Evolutionary conservation across 2,329 filamentous ascomycete genomes (phyloP), one percentile per base, ranked within the genome.

Genomic region (Grosmannia clavigera): DNA sequence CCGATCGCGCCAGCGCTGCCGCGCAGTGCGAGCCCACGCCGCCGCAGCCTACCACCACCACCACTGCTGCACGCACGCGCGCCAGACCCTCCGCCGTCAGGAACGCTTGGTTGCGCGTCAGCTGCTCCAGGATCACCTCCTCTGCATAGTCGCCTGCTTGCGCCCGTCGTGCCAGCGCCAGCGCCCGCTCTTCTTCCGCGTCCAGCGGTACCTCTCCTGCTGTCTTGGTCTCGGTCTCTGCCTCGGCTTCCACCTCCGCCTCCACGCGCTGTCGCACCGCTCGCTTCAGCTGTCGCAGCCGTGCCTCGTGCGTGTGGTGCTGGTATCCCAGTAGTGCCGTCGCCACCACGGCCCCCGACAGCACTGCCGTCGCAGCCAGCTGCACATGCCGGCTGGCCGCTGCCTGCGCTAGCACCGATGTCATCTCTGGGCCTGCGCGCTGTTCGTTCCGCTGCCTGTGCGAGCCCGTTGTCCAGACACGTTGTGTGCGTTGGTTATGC

Each of bases 11-110:
- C 35, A 99, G 83, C 3, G 94, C 86, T 1, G 92, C 86, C 5
- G 87, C 83, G 63, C 90, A 92, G 75, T 99, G 95, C 7, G 91
- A 96, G 54, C 94, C 94, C 5, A 99, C 94, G 51, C 94, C 94
- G 64, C 94, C 94, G 66, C 91, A 92, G 4, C 94, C 94, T 12
- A 99, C 91, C 1, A 99, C 82, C 48, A 97, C 80, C 55, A 99
- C 82, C 68, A 95, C 95, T 1, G 92, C 83, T 55, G 81, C 78
- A 14, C 92, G 88, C 35, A 99, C 81, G 69, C 88, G 90, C 19
- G 79, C 76, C 12, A 99, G 81, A 0, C 94, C 94, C 9, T 85
- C 85, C 35, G 92, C 85, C 16, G 82, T 90, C 12, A 99, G 82
- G 70, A 99, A 99, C 35, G 94, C 91, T 59, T 89, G 83, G 71